These are phyloP conservation scores for Daldinia sp. DNA, from an alignment of 2,329 filamentous ascomycete species.

Conservation along the genomic window DNA sequence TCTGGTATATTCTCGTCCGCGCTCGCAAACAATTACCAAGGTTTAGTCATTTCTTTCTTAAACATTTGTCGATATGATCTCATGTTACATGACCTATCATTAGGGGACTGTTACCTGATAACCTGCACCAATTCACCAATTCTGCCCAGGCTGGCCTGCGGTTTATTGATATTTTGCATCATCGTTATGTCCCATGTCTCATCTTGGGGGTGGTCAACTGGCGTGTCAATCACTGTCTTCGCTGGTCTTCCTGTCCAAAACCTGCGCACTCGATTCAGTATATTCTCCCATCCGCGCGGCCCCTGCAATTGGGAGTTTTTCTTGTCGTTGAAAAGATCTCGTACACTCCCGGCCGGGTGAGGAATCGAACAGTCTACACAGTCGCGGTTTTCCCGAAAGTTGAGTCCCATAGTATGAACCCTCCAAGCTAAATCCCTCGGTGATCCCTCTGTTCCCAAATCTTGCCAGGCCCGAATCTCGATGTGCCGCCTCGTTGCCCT, in stretches of 20 bases:
- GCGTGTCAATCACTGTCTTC: neutral
- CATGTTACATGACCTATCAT: neutral
- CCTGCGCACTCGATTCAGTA: neutral
- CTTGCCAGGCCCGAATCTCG: neutral
- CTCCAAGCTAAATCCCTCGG: neutral
- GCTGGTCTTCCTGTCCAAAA: neutral
- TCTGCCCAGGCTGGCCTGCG: too few relatives aligned
- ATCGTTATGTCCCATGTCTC: neutral
- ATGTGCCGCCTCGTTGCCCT: neutral
- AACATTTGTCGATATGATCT: neutral
- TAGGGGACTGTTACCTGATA: neutral
- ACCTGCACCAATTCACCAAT: too few relatives aligned
- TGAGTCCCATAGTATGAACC: neutral
- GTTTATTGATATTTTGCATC: neutral
- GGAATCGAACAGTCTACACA: neutral
- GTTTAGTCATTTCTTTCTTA: neutral
- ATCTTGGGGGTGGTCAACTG: neutral
- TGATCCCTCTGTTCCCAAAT: slow-evolving; percentile 1
- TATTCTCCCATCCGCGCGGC: neutral
- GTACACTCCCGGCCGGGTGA: neutral
- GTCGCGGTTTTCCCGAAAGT: neutral
- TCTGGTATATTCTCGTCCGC: neutral
- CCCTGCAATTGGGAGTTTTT: neutral
- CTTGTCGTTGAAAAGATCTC: neutral
- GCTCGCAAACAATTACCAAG: neutral